Evolutionary conservation across 2,329 filamentous ascomycete species (phyloP), one percentile per base, ranked within the genome.

Genomic region (Fonsecaea nubica): DNA sequence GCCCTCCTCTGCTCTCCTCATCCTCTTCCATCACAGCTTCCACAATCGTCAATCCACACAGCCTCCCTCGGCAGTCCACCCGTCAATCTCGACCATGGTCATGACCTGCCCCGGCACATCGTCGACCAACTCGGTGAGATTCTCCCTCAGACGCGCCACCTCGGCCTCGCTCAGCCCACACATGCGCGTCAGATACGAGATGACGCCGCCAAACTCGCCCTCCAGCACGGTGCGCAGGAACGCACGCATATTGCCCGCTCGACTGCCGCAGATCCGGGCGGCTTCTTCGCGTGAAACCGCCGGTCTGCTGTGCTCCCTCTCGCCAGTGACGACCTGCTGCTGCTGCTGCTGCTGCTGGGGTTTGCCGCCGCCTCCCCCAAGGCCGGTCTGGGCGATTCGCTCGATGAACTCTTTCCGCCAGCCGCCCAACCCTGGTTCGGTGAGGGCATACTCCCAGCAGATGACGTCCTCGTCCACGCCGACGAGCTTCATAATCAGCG

Each of bases 391-490:
- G 5, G 58, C 18, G 58, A 73, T 73, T 8, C 69, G 64, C 33
- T 70, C 62, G 38, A 74, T 73, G 63, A 74, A 72, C 48, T 71
- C 40, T 6, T 65, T 60, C 18, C 71, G 64, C 72, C 72, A 73
- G 4, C 45, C 36, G 12, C 72, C 80, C 7, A 92, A 78, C 0
- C 90, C 90, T 1, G 81, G 72, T 58, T 91, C 87, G 0, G 89
- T 92, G 9, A 92, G 79, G 15, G 83, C 80, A 75, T 93, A 93
- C 76, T 93, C 91, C 9, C 83, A 77, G 0, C 88, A 89, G n/a
- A 91, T 83, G 3, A 78, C 75, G 38, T 85, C 80, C 69, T 87
- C 83, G 1, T 82, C 77, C 0, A 91, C 87, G 3, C 88, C 87
- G 8, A 87, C 87, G 33, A 92, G 81, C 32, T 84, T 79, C 45